Evolutionary conservation across 371 early-diverging fungal species (phyloP), one percentile per base, ranked within the genome.

Genomic region (Mortierella sp.): DNA sequence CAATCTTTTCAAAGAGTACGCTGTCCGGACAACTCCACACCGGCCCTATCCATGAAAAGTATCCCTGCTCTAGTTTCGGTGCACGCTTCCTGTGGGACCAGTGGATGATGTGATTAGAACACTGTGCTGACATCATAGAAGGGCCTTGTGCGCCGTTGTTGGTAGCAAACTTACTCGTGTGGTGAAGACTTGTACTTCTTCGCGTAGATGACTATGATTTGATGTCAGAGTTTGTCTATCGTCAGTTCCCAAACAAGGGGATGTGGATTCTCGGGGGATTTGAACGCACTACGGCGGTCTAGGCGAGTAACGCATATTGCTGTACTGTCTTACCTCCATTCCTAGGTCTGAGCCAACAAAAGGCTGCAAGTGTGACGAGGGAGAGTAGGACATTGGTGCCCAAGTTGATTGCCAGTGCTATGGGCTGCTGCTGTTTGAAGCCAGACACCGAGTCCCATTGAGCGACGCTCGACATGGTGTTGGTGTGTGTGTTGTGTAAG

Each of bases 41-140:
- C 6, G 89, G 85, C 6, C 71, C 66, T 44, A 90, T 77, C 93
- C 94, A 94, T 14, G 87, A 82, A 49, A 91, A 86, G 17, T 87
- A 80, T 5, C 85, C 85, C 39, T 63, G 57, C 0, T 70, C 69
- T 44, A 93, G 82, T 13, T 83, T 82, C 34, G 89, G 90, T 14
- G 95, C 91, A 27, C 85, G 83, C 53, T 90, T 90, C 6, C 91
- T 91, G 50, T 13, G 29, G 34, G n/a, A n/a, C n/a, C n/a, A n/a
- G n/a, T n/a, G n/a, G n/a, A n/a, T n/a, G n/a, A n/a, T n/a, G n/a
- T n/a, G n/a, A n/a, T n/a, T n/a, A n/a, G n/a, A n/a, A n/a, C n/a
- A n/a, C n/a, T 24, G 29, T 31, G 28, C 19, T 13, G 51, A 31
- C 3, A 31, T 24, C 14, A 48, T 12, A 13, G 50, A 19, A 16